These are phyloP conservation scores for Entophlyctis luteolus DNA, from an alignment of 192 early-diverging fungal genomes.

Conservation along the genomic window DNA sequence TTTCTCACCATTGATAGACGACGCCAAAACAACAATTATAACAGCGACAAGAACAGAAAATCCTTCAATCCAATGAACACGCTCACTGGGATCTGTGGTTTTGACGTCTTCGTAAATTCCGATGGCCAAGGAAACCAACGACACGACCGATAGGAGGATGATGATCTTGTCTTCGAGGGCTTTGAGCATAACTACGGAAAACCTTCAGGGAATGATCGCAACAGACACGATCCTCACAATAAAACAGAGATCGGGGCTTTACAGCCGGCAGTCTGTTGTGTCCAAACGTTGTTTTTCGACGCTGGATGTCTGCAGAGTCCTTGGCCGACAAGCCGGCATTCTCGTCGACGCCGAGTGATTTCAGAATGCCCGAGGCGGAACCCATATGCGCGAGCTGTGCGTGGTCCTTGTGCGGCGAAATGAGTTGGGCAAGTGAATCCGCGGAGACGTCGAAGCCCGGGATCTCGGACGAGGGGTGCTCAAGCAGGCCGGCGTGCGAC, in stretches of 20 bases:
- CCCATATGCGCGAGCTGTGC: constrained; percentile 24
- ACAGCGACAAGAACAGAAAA: constrained; percentile 72
- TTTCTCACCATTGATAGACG: constrained; percentile 13
- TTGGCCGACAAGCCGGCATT: neutral
- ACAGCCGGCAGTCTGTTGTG: constrained; percentile 43
- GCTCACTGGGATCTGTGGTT: constrained; percentile 53
- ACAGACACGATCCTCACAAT: constrained; percentile 38
- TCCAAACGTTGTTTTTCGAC: constrained; percentile 29
- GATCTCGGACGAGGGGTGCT: too few relatives aligned
- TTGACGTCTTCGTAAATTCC: constrained; percentile 77
- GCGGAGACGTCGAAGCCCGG: constrained; percentile 14
- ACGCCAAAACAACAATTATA: constrained; percentile 27
- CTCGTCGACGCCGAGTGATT: neutral
- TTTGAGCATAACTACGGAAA: constrained; percentile 7
- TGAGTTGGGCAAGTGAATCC: constrained; percentile 33
- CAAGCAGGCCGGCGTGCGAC: too few relatives aligned
- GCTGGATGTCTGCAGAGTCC: neutral
- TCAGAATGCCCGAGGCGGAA: neutral
- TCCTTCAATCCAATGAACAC: constrained; percentile 51
- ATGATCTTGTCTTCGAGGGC: constrained; percentile 53
- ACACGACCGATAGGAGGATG: constrained; percentile 83
- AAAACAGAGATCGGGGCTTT: constrained; percentile 28
- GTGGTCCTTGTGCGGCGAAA: constrained; percentile 45
- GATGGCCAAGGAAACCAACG: constrained; percentile 76
- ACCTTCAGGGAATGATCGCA: neutral